phyloP scores from a whole-genome alignment of 1,139 yeast species.

The Suhomyces wounanorum region DNA sequence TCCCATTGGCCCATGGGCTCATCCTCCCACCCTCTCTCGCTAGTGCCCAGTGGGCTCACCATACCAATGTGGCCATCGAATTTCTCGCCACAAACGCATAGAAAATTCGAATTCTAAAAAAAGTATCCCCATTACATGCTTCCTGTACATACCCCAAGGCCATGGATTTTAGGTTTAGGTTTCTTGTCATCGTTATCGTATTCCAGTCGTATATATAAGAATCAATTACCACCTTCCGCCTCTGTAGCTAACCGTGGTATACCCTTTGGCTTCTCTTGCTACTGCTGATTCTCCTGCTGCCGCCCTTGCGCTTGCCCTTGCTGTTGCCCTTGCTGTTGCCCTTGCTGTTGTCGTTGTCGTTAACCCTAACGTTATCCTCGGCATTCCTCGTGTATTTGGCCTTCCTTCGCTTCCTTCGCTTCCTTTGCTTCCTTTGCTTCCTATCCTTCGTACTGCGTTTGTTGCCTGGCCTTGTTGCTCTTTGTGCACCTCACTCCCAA shows the following conservation, averaged over 20 bases:
- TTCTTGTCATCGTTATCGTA: conserved; percentile 5
- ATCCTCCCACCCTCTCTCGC: not conserved
- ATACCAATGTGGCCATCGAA: not conserved
- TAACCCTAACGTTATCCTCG: no score
- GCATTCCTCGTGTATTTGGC: not conserved
- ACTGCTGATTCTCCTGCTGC: no score
- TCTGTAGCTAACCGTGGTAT: not conserved
- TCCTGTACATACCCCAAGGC: not conserved
- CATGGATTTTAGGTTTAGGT: not conserved
- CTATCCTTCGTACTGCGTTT: not conserved
- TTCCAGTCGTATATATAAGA: conserved; percentile 8
- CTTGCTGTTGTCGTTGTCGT: no score
- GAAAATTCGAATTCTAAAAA: not conserved
- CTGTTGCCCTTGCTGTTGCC: no score
- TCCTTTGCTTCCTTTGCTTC: not conserved
- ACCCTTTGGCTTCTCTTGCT: no score
- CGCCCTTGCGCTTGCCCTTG: no score
- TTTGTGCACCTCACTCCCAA: not conserved
- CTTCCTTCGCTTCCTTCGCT: not conserved
- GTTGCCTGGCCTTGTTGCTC: no score
- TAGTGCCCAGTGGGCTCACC: not conserved
- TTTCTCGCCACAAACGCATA: not conserved
- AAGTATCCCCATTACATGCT: not conserved
- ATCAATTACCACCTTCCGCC: not conserved
- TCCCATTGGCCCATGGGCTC: no score